Base-by-base conservation (phyloP, 1,284 basidiomycete genomes). In the Porodaedalea pini region DNA sequence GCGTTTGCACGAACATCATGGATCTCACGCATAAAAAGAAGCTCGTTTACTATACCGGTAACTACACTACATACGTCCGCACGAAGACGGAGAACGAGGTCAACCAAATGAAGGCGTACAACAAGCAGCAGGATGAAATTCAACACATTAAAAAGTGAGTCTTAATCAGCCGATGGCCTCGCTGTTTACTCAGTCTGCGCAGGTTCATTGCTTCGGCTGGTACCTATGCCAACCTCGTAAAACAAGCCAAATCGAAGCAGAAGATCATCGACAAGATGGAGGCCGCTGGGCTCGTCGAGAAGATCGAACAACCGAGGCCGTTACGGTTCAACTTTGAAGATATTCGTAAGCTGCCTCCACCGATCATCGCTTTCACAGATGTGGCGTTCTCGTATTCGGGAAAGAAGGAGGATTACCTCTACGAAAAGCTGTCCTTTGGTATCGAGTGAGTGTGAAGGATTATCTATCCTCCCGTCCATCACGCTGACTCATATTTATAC, bases 261-360 rank as follows among this genome's bases (percentile, higher is more conserved):
- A 86, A 86, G 72, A 82, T 82, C 59, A 85, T 86, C 69, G 83
- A 86, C 75, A 86, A 86, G 76, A 85, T 86, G 83, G 83, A 85
- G 74, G 83, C 83, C 25, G 83, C 83, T 21, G 83, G 83, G 68
- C 71, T 86, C 44, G 71, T 86, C 61, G 79, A 86, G 70, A 78
- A 78, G 63, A 74, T 84, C 50, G 74, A 77, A 57, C 61, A 64
- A 23, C 73, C 75, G 52, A 76, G 75, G 67, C 72, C 71, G 49
- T 70, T 86, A 54, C 72, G 76, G 57, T 86, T 86, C 77, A 78
- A 83, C 74, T 85, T 85, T 65, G 82, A 85, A 70, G 82, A 83
- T 63, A 75, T 85, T 60, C 72, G 75, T 61, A 83, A 82, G 71
- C 74, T 86, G 31, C 83, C 83, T 4, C 83, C 83, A 54, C 83